Base-by-base conservation (phyloP, 768 basidiomycete genomes). In the Suillus alpinus region DNA sequence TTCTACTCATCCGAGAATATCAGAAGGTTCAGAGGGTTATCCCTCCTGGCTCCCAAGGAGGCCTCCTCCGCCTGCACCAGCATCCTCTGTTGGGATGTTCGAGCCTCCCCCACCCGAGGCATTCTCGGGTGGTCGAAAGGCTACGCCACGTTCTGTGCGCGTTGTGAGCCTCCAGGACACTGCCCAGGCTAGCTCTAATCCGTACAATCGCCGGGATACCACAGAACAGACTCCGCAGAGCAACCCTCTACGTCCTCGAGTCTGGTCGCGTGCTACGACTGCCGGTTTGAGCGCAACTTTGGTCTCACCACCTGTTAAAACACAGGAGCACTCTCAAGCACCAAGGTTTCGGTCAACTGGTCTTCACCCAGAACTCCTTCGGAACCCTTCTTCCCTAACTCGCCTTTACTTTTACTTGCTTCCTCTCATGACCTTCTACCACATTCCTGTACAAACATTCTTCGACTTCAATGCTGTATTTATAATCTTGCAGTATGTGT, bases 381-480 rank as follows among this genome's bases (percentile, higher is more conserved):
- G 83, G 63, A 85, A 80, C 68, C 88, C 89, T 2, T 83, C 83
- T 26, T 67, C 71, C 67, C 74, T 72, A 61, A 81, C 82, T 65
- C 83, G 77, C 64, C 67, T 88, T 50, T 86, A 86, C 72, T 93
- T 85, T 73, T 87, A 84, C 68, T 68, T 89, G 37, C 86, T 84
- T 70, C 89, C 88, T n/a, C 43, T 92, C 16, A 71, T 92, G 63
- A 81, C 85, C 6, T 85, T 93, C 71, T 85, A 83, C 20, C 88
- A 92, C 69, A 75, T 92, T 43, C 85, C 86, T 29, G 71, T 91
- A 9, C 92, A 94, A 72, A 86, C 88, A 0, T 95, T 89, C 69
- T 87, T 95, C 71, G 94, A 96, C 69, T 93, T 94, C 73, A 94
- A 95, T 72, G 86, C 88, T 66, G 86, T 89, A 65, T 95, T 86